These are phyloP conservation scores for Solanum peruvianum DNA, from an alignment of 257 asterid species.

Conservation along the genomic window DNA sequence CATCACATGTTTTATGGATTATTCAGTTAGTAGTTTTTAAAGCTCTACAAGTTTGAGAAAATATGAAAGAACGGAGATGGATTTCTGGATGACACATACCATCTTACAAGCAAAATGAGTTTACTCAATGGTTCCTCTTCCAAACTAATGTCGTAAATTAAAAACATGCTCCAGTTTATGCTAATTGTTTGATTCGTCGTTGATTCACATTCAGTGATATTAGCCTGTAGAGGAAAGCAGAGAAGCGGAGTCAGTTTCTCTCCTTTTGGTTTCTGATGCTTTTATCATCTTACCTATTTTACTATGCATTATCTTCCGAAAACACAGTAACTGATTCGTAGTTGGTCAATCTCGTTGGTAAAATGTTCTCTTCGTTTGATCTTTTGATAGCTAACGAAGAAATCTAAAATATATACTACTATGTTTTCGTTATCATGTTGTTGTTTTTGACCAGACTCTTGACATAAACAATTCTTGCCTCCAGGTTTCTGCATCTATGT, in stretches of 20 bases:
- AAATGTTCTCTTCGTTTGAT: not conserved
- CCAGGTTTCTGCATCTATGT: constrained; percentile 63
- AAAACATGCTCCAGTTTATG: not conserved
- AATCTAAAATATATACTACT: not conserved
- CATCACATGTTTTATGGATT: too few relatives aligned
- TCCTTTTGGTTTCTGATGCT: too few relatives aligned
- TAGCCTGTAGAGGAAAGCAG: too few relatives aligned
- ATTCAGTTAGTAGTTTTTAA: too few relatives aligned
- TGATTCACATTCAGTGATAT: not conserved
- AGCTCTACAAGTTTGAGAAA: too few relatives aligned
- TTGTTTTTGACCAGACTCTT: not conserved
- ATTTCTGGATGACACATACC: not conserved
- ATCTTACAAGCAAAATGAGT: not conserved
- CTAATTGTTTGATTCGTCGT: not conserved
- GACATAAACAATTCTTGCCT: not conserved
- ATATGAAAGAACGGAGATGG: too few relatives aligned
- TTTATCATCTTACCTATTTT: too few relatives aligned
- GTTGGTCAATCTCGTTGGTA: not conserved
- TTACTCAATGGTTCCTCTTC: not conserved
- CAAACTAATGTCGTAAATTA: not conserved
- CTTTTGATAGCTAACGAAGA: not conserved
- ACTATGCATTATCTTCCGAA: too few relatives aligned
- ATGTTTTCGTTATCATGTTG: not conserved
- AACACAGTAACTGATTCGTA: too few relatives aligned
- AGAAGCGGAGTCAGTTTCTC: too few relatives aligned